A percentile compares a stretch with the other conserved stretches of the same genome.
phyloP scores from a whole-genome alignment of 2,329 filamentous ascomycete genomes.

The Arthroderma uncinatum region DNA sequence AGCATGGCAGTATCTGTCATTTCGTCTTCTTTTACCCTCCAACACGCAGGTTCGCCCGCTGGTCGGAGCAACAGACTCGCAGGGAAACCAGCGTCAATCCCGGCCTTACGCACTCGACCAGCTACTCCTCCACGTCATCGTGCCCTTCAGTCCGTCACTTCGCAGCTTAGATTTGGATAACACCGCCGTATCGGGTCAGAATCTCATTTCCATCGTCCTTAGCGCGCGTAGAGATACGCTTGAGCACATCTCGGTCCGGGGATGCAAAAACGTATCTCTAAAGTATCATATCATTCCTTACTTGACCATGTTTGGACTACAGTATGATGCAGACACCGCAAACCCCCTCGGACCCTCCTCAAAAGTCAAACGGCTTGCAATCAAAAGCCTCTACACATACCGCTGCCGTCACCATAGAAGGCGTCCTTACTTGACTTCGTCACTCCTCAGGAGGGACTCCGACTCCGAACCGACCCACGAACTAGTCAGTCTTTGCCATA shows the following conservation, averaged over 20 bases:
- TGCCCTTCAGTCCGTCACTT: slow-evolving; percentile 46
- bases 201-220: slow-evolving; percentile 45
- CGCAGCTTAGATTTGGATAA: slow-evolving; percentile 50
- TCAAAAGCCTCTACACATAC: slow-evolving; percentile 52
- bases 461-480: slow-evolving; percentile 52
- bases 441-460: slow-evolving; percentile 45
- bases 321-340: slow-evolving; percentile 36
- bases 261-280: slow-evolving; percentile 53
- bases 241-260: slow-evolving; percentile 49
- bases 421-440: slow-evolving; percentile 47
- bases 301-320: slow-evolving; percentile 38
- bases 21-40: slow-evolving; percentile 40
- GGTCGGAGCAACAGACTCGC: slow-evolving; percentile 23
- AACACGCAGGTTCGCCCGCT: slow-evolving; percentile 27
- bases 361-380: slow-evolving; percentile 35
- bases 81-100: slow-evolving; percentile 37
- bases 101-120: slow-evolving; percentile 49
- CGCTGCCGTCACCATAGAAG: slow-evolving; percentile 52
- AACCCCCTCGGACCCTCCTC: slow-evolving; percentile 26
- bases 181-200: slow-evolving; percentile 48
- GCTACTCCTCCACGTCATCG: slow-evolving; percentile 44
- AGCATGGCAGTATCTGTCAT: slow-evolving; percentile 51
- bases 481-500: slow-evolving; percentile 48
- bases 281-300: slow-evolving; percentile 55
- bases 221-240: slow-evolving; percentile 44